Conservation (phyloP, 345 rosid genomes). For the Raphanus sativus region DNA sequence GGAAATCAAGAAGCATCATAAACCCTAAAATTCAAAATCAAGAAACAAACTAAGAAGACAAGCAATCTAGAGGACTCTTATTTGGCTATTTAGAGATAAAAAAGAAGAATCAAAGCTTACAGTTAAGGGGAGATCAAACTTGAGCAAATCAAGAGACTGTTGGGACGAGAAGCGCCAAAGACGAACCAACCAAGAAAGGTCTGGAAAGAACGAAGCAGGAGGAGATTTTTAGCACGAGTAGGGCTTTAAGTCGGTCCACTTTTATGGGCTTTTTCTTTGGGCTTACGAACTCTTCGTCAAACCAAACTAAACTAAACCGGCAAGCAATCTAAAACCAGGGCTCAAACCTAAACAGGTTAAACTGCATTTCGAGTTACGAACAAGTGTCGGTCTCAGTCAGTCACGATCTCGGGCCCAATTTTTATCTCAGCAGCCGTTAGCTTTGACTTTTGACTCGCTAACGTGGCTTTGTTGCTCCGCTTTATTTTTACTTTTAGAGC, state of each 20-base stretch:
- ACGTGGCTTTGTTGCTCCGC: neutral
- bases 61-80: neutral
- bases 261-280: constrained; percentile 17
- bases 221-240: neutral
- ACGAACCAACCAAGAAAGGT: neutral
- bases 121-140: neutral
- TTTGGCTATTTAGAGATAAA: neutral
- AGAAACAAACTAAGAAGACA: neutral
- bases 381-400: too few species aligned
- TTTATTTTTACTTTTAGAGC: too few species aligned
- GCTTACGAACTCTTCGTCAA: neutral
- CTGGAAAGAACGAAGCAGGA: neutral
- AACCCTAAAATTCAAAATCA: neutral
- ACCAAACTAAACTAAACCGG: constrained; percentile 5
- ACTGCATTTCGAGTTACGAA: neutral
- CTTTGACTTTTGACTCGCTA: constrained; percentile 25
- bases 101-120: neutral
- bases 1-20: neutral
- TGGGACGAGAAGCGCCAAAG: neutral
- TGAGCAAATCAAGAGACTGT: neutral
- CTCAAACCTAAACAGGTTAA: neutral
- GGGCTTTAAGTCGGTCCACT: neutral
- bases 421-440: neutral
- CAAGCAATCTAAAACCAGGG: neutral
- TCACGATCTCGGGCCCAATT: neutral